A percentile compares a stretch with the other conserved stretches of the same genome.
These are phyloP conservation scores for Apiotrichum brassicae DNA, from an alignment of 1,284 basidiomycete species.

Conservation along the genomic window DNA sequence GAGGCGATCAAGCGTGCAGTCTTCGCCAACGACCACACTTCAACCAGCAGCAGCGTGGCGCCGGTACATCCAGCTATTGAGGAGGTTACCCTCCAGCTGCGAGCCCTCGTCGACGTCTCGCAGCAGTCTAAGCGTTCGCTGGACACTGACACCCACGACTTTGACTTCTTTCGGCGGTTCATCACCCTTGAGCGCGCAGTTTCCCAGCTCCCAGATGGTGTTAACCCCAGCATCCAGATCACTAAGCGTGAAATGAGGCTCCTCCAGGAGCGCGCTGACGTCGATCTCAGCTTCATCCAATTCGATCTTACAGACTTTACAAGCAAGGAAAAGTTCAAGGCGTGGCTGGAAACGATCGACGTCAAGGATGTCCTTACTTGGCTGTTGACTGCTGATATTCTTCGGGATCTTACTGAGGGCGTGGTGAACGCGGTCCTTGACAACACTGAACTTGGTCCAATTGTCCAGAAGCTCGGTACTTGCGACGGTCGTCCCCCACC, in stretches of 20 bases:
- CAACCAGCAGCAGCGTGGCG: no score
- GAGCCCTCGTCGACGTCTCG: no score
- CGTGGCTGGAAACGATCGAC: background rate
- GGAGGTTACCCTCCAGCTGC: no score
- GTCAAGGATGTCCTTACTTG: background rate
- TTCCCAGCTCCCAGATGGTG: background rate
- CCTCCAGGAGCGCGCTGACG: background rate
- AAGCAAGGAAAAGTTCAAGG: background rate
- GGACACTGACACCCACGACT: no score
- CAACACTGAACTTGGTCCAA: background rate
- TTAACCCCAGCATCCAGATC: background rate
- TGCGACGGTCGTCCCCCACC: background rate
- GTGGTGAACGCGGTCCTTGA: background rate
- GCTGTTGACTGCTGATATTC: background rate
- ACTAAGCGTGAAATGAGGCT: background rate
- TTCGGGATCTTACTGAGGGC: background rate
- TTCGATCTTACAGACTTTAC: background rate
- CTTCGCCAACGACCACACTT: no score
- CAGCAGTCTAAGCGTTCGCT: no score
- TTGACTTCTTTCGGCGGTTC: no score
- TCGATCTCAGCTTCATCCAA: background rate
- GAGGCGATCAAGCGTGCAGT: no score
- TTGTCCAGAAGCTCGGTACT: background rate
- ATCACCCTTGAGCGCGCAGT: no score
- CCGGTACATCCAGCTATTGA: no score